A percentile compares a stretch with the other conserved stretches of the same genome.
Conservation (phyloP, 768 basidiomycete genomes). For the Mycena haematopus region DNA sequence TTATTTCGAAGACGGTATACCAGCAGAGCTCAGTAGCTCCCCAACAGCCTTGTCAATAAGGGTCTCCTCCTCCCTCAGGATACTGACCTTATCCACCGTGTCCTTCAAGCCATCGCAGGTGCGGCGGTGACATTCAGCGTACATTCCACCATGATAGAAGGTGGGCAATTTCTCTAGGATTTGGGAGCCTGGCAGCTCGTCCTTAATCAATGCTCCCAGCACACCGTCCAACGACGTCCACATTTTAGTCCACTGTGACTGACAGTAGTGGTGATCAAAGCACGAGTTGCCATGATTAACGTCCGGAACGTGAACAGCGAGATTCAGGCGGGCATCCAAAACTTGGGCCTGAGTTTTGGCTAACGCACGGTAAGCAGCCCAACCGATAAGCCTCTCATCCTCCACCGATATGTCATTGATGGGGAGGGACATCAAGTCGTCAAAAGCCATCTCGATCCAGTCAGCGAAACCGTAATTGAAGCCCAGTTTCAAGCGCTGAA, state of each 20-base stretch:
- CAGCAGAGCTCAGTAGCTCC: background rate
- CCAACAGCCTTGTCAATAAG: background rate
- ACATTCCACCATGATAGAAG: background rate
- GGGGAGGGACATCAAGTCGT: background rate
- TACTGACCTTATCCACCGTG: background rate
- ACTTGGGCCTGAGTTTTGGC: constrained; percentile 17
- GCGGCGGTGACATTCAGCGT: background rate
- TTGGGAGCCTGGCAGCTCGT: background rate
- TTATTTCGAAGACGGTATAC: background rate
- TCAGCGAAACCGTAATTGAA: background rate
- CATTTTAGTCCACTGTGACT: background rate
- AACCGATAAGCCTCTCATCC: constrained; percentile 10
- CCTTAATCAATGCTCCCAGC: constrained; percentile 10
- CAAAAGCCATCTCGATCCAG: constrained; percentile 12
- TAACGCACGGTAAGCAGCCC: constrained; percentile 8
- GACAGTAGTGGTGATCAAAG: background rate
- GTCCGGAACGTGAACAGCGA: background rate
- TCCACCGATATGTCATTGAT: background rate
- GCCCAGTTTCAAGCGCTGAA: background rate
- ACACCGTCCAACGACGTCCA: constrained; percentile 7
- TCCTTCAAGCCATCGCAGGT: constrained; percentile 11
- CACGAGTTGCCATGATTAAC: constrained; percentile 7
- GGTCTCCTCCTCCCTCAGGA: constrained; percentile 13
- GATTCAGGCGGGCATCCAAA: background rate
- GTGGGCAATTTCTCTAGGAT: constrained; percentile 2